phyloP scores from a whole-genome alignment of 768 basidiomycete genomes.

The Mycena filopes region DNA sequence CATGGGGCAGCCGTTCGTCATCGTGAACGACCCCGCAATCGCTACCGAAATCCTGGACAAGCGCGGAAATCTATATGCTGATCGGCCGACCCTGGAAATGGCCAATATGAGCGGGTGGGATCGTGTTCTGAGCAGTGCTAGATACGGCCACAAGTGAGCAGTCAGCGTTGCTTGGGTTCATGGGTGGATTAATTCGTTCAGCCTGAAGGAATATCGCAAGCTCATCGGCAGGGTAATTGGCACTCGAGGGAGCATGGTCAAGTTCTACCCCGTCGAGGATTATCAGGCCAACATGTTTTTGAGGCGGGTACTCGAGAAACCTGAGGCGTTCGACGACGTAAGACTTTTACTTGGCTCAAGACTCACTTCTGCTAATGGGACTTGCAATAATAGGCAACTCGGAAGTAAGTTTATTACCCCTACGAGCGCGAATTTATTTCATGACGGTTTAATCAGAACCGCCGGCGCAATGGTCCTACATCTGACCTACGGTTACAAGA shows the following conservation, averaged over 20 bases:
- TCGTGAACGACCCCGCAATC: constrained; percentile 32
- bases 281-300: constrained; percentile 52
- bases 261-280: constrained; percentile 52
- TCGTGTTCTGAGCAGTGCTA: constrained; percentile 16
- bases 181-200: neutral
- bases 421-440: constrained; percentile 16
- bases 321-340: constrained; percentile 36
- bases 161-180: too few species aligned
- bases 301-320: constrained; percentile 47
- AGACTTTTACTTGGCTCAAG: neutral
- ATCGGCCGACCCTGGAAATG: constrained; percentile 54
- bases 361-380: too few species aligned
- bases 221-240: constrained; percentile 56
- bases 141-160: constrained; percentile 19
- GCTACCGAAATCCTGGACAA: constrained; percentile 50
- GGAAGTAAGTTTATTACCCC: constrained; percentile 45
- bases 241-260: constrained; percentile 47
- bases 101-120: constrained; percentile 39
- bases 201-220: constrained; percentile 41
- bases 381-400: constrained; percentile 13
- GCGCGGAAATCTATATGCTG: constrained; percentile 53
- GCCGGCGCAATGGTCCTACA: constrained; percentile 57
- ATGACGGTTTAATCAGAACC: constrained; percentile 40
- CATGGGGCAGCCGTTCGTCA: constrained; percentile 32
- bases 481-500: constrained; percentile 56